Evolutionary conservation across 441 rosid species (phyloP), one percentile per base, ranked within the genome.

Genomic region (Manihot esculenta): DNA sequence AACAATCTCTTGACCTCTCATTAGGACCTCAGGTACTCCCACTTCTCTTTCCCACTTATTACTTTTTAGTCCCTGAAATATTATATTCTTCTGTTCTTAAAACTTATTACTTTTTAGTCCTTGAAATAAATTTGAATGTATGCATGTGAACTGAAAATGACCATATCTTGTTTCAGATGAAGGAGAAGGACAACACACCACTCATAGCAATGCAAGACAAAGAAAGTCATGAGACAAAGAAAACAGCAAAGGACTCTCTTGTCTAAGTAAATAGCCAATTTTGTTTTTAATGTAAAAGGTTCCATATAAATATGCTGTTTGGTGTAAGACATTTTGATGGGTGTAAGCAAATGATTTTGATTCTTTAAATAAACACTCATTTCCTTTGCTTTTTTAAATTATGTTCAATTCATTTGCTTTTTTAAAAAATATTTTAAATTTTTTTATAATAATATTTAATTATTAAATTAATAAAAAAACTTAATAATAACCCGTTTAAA

Each of bases 151-250:
- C 7, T 35, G 41, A 35, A 50, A 50, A 44, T 44, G 7, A 50
- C 10, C 9, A 50, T 35, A 60, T 26, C 13, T 15, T 53, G 21
- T 47, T 33, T 53, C 74, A 89, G 97, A 71, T 86, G 81, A 92
- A 94, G 80, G 97, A 94, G 23, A 88, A 85, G 66, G 97, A 89
- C 27, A 84, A 71, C 58, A 84, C 95, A 62, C 89, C 92, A 53
- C 84, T 90, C 48, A 64, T 87, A 72, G 85, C 72, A 18, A 57
- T 66, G 50, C 86, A 77, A 80, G 97, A 94, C 10, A 86, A 88
- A 64, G 95, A 92, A 68, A 82, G 79, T 56, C 91, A 80, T 23
- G 97, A 90, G 57, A 83, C 74, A 21, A 90, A 88, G 80, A 94
- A 87, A 78, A 70, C 41, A 35, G 7, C 41, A 35, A 35, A 35